Percentiles rank a stretch among this genome's conserved stretches.
phyloP scores from a whole-genome alignment of 139 green algal species.

The Chlorella sp. region DNA sequence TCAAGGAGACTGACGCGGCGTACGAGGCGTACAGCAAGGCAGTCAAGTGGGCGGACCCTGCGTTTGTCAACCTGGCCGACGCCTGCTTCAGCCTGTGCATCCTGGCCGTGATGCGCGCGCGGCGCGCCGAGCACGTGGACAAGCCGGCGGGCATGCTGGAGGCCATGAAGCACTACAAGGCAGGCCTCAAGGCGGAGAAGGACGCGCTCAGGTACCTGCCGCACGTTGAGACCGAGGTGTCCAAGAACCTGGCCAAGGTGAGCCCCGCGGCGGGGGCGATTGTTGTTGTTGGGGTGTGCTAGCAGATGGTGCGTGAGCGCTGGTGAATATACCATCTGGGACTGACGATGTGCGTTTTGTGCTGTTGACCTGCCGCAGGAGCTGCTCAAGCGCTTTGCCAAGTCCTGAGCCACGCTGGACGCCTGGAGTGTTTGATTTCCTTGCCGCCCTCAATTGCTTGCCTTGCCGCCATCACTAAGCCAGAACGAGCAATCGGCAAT shows the following conservation, averaged over 20 bases:
- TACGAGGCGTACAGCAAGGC: slow-evolving; percentile 1
- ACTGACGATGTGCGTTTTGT: no score
- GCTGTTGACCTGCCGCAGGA: background rate
- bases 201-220: background rate
- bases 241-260: background rate
- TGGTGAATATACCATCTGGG: background rate
- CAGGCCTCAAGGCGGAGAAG: background rate
- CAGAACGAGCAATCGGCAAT: no score
- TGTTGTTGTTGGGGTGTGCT: background rate
- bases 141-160: slow-evolving; percentile 1
- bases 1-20: slow-evolving; percentile 1
- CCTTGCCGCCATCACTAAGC: no score
- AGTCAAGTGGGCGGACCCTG: background rate
- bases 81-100: slow-evolving; percentile 12
- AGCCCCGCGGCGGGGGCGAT: background rate
- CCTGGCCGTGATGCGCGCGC: slow-evolving; percentile 1
- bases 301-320: background rate
- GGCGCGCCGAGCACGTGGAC: background rate
- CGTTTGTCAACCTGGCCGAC: slow-evolving; percentile 7
- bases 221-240: background rate
- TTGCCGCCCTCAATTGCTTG: no score
- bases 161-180: slow-evolving; percentile 6
- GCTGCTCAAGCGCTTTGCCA: background rate
- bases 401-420: no score
- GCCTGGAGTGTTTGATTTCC: no score